Evolutionary conservation across 345 rosid species (phyloP).

Genomic region (Noccaea bulbosa): DNA sequence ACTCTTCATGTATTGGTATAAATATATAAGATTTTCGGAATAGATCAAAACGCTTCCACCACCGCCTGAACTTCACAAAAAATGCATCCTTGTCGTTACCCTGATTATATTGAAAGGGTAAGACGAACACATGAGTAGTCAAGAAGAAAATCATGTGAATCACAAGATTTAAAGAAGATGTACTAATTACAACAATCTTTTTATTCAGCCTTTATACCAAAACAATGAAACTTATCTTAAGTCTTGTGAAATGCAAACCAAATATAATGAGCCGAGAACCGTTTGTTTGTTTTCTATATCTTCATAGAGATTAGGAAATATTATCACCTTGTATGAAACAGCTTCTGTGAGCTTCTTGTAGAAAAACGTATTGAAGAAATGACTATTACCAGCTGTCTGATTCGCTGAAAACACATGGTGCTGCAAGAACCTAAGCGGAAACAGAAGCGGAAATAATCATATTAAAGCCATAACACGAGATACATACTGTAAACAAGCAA

Average conservation of each 20-base stretch:
- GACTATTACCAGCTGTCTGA: constrained; percentile 57
- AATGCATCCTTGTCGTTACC: constrained; percentile 60
- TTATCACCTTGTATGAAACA: constrained; percentile 67
- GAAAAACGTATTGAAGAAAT: constrained; percentile 83
- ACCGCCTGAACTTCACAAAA: constrained; percentile 84
- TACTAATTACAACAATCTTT: background rate
- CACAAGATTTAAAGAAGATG: constrained; percentile 4
- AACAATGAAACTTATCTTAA: background rate
- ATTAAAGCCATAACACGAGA: constrained; percentile 8
- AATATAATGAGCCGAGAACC: background rate
- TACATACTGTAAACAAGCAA: background rate
- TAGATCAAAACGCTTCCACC: constrained; percentile 93
- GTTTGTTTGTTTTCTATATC: constrained; percentile 17
- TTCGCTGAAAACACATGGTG: constrained; percentile 57
- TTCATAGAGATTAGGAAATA: constrained; percentile 13
- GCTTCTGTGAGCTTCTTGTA: constrained; percentile 89
- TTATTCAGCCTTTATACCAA: background rate
- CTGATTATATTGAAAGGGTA: constrained; percentile 41
- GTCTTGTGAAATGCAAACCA: constrained; percentile 7
- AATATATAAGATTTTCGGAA: constrained; percentile 87
- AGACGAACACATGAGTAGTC: constrained; percentile 9
- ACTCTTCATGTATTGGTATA: constrained; percentile 93
- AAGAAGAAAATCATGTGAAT: constrained; percentile 1
- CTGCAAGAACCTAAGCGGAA: constrained; percentile 65
- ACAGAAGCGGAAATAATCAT: constrained; percentile 6